Percentiles rank a stretch among this genome's conserved stretches.
Evolutionary conservation across 106 monocot genomes (phyloP).

Genomic region (Dendrobium chrysotoxum): DNA sequence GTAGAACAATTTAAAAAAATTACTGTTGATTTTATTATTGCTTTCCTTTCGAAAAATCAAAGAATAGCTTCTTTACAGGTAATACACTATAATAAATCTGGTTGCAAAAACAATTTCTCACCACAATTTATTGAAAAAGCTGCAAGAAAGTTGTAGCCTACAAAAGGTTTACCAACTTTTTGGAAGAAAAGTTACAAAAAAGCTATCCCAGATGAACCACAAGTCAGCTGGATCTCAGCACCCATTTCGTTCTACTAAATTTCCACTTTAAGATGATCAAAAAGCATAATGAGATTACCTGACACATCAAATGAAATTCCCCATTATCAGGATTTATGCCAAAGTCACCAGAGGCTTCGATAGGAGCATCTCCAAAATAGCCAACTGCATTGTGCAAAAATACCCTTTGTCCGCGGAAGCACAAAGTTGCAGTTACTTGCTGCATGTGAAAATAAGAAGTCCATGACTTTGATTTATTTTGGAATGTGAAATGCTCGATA

Average conservation of each 20-base stretch:
- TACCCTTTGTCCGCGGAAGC: constrained; percentile 92
- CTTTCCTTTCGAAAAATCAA: too few relatives aligned
- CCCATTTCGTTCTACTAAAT: neutral
- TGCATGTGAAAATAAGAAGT: constrained; percentile 16
- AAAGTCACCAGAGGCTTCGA: constrained; percentile 98
- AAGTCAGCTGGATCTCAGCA: neutral
- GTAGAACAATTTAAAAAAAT: too few relatives aligned
- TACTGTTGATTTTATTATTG: too few relatives aligned
- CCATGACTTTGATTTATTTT: neutral
- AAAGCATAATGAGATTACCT: constrained; percentile 32
- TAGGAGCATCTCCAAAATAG: constrained; percentile 87
- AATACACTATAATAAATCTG: too few relatives aligned
- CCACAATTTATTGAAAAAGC: too few relatives aligned
- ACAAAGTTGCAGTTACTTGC: constrained; percentile 60
- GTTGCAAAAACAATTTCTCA: too few relatives aligned
- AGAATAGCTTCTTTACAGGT: too few relatives aligned
- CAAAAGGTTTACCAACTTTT: too few relatives aligned
- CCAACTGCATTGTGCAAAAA: constrained; percentile 96
- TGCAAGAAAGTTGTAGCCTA: too few relatives aligned
- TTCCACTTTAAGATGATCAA: neutral
- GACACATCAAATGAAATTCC: constrained; percentile 99
- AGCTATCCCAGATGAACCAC: neutral
- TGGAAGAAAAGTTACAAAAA: neutral
- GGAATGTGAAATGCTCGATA: neutral
- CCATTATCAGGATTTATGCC: constrained; percentile 95